Conservation (phyloP, 1,139 yeast species). For the Starmera stellimalicola region DNA sequence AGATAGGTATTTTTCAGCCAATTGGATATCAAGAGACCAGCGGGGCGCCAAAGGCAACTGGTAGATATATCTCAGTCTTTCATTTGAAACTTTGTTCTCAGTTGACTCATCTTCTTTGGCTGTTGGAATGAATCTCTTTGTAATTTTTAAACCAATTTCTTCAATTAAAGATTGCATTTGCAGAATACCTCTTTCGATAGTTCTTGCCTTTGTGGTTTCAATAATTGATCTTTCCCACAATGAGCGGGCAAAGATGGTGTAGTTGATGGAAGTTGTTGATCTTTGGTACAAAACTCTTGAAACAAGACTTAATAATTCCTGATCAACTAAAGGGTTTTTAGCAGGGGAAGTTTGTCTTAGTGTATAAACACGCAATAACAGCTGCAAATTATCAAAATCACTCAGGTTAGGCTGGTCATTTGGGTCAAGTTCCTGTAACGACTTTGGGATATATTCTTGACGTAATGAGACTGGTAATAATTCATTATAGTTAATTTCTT, state of each 20-base stretch:
- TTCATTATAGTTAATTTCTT: slow-evolving; percentile 24
- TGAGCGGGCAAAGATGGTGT: slow-evolving; percentile 77
- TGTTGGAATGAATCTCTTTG: slow-evolving; percentile 51
- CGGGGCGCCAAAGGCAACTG: slow-evolving; percentile 72
- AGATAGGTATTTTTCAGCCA: slow-evolving; percentile 85
- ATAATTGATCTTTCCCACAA: slow-evolving; percentile 84
- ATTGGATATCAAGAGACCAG: slow-evolving; percentile 73
- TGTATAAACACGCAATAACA: slow-evolving; percentile 57
- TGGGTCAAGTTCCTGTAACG: slow-evolving; percentile 56
- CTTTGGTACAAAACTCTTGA: slow-evolving; percentile 53
- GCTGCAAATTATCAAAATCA: slow-evolving; percentile 62
- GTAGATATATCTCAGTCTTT: slow-evolving; percentile 64
- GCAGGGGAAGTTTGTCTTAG: slow-evolving; percentile 67
- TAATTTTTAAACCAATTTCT: slow-evolving; percentile 69
- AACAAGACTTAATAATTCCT: slow-evolving; percentile 69
- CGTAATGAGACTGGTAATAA: slow-evolving; percentile 53
- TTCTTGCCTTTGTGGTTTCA: slow-evolving; percentile 73
- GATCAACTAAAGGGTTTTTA: slow-evolving; percentile 62
- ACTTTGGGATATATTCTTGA: slow-evolving; percentile 54
- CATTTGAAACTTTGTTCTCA: slow-evolving; percentile 25
- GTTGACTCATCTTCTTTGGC: slow-evolving; percentile 24
- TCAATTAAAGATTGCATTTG: slow-evolving; percentile 92
- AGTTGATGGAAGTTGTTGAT: slow-evolving; percentile 38
- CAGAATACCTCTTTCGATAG: slow-evolving; percentile 87
- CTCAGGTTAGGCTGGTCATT: slow-evolving; percentile 70